These are phyloP conservation scores for Tolypocladium cylindrosporum DNA, from an alignment of 2,329 filamentous ascomycete species.

Conservation along the genomic window DNA sequence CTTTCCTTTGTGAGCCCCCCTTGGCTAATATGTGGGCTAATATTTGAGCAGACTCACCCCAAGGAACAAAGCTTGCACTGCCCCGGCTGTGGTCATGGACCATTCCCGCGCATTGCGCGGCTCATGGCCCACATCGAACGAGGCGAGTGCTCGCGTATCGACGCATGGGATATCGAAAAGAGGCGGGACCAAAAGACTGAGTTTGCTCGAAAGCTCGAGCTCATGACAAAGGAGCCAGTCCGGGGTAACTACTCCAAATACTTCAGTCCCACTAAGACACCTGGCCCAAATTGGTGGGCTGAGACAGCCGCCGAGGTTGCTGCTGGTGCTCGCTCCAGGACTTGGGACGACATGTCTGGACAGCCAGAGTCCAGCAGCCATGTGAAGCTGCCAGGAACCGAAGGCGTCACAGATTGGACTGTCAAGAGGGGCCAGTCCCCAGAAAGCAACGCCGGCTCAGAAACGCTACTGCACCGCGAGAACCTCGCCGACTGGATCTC, in stretches of 20 bases:
- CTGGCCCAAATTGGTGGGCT: neutral
- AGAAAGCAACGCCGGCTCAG: neutral
- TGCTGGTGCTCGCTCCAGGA: neutral
- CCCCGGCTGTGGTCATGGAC: constrained; percentile 30
- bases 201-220: constrained; percentile 21
- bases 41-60: constrained; percentile 5
- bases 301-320: neutral
- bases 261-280: constrained; percentile 5
- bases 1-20: neutral
- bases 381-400: neutral
- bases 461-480: neutral
- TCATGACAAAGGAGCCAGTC: constrained; percentile 14
- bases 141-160: constrained; percentile 27
- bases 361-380: neutral
- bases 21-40: neutral
- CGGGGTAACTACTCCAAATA: constrained; percentile 17
- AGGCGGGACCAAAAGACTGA: constrained; percentile 25
- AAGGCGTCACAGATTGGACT: neutral
- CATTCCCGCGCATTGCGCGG: constrained; percentile 24
- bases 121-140: constrained; percentile 37
- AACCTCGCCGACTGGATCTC: neutral
- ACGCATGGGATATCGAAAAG: constrained; percentile 17
- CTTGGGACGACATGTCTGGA: neutral
- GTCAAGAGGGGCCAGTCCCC: neutral
- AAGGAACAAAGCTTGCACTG: constrained; percentile 31